Conservation (phyloP, 2,329 filamentous ascomycete species). For the Exophiala lecanii-corni region DNA sequence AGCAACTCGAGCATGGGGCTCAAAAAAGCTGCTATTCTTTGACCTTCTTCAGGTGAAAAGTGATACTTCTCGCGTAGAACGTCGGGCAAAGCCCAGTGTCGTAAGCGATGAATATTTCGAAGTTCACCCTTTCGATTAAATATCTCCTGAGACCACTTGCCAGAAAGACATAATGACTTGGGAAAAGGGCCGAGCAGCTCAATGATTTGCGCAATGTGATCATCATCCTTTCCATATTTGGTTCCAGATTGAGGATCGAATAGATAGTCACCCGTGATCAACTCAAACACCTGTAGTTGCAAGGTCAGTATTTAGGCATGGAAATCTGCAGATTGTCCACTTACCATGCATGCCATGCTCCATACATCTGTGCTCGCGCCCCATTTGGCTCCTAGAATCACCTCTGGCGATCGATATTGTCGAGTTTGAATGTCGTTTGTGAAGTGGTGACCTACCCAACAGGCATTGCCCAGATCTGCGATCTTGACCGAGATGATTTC, state of each 20-base stretch:
- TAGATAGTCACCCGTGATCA: constrained; percentile 96
- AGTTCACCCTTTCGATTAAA: constrained; percentile 97
- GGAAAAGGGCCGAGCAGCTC: constrained; percentile 92
- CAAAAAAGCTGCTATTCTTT: constrained; percentile 75
- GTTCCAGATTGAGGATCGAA: constrained; percentile 98
- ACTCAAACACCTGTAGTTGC: constrained; percentile 72
- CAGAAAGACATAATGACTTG: constrained; percentile 82
- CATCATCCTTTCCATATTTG: constrained; percentile 98
- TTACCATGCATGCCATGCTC: constrained; percentile 99
- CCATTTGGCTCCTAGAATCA: constrained; percentile 96
- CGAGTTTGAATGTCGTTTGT: constrained; percentile 98
- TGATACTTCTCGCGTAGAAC: constrained; percentile 96
- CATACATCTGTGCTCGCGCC: constrained; percentile 98
- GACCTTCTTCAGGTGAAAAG: constrained; percentile 76
- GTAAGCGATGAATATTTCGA: constrained; percentile 91
- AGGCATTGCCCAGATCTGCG: constrained; percentile 94
- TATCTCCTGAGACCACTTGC: constrained; percentile 98
- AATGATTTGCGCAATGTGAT: constrained; percentile 98
- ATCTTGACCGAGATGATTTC: constrained; percentile 95
- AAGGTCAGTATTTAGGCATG: not conserved
- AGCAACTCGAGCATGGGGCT: constrained; percentile 85
- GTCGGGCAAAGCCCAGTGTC: constrained; percentile 92
- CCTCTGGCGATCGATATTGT: constrained; percentile 94
- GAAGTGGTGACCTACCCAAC: constrained; percentile 98
- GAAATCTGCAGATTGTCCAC: constrained; percentile 29